Evolutionary conservation across 768 basidiomycete species (phyloP), one percentile per base, ranked within the genome.

Genomic region (Russula sp.): DNA sequence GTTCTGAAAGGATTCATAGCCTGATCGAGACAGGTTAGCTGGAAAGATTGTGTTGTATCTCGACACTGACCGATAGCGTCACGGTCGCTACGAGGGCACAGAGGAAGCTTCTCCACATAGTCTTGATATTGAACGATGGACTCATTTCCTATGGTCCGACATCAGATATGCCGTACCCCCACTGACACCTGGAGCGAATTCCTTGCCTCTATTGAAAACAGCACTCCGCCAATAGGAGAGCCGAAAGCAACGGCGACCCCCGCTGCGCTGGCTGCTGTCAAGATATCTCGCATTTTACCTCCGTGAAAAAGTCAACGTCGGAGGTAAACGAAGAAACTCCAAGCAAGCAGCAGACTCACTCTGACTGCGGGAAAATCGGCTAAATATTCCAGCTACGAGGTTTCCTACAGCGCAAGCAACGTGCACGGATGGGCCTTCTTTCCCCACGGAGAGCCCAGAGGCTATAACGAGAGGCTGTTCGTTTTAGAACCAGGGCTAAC

Each of bases 181-280:
- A 3, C 42, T 20, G 22, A 44, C 11, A 5, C 6, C 20, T 53
- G 39, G 6, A 44, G 51, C n/a, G 71, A 48, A 3, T 14, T n/a
- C 44, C 73, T 50, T 66, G 91, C 93, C 82, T 99, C 97, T 66
- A 99, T 94, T 16, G 96, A 96, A 71, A 99, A 99, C 20, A 99
- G 73, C 0, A 99, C 97, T 11, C 97, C 97, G 16, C 95, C 97
- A 45, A 99, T 98, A 0, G 97, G 97, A 2, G 95, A 91, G 64
- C 96, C 97, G 72, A 99, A 99, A 22, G 97, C 97, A 31, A 98
- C 97, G 1, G 96, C 97, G 0, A 99, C 97, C 7, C 97, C 97
- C 4, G 97, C 96, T 8, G 97, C 97, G 72, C 94, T 97, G 0
- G 94, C 90, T 7, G 97, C 96, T 1, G 93, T 94, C 32, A 98